phyloP scores from a whole-genome alignment of 257 asterid genomes.

The Solanum lignicaule region DNA sequence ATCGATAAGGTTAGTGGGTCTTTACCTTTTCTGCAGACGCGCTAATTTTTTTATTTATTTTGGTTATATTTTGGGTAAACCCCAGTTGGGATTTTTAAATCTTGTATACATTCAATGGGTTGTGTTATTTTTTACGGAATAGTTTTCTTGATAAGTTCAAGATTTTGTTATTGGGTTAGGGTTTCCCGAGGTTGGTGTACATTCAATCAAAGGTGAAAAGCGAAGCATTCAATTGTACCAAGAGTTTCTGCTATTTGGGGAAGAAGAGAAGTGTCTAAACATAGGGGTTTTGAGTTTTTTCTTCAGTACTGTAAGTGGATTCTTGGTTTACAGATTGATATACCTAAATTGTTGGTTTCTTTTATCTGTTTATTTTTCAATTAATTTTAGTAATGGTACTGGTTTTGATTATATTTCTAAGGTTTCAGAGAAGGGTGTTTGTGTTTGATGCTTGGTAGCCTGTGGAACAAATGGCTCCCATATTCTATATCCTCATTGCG shows the following conservation, averaged over 20 bases:
- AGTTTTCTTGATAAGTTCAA: not conserved
- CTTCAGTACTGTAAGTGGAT: not conserved
- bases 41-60: not conserved
- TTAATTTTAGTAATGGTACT: not conserved
- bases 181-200: not conserved
- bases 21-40: not conserved
- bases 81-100: not conserved
- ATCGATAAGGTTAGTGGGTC: not conserved
- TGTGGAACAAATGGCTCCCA: slow-evolving; percentile 53
- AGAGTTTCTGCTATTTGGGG: not conserved
- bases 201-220: not conserved
- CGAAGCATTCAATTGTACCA: not conserved
- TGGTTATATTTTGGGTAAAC: not conserved
- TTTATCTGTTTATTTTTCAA: not conserved
- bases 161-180: not conserved
- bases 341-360: not conserved
- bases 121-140: not conserved
- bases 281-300: not conserved
- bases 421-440: not conserved
- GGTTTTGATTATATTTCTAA: not conserved
- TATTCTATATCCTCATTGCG: slow-evolving; percentile 67
- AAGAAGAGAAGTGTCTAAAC: not conserved
- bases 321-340: not conserved
- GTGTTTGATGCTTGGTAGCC: not conserved
- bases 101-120: not conserved